These are phyloP conservation scores for Cryomyces minteri DNA, from an alignment of 495 filamentous ascomycete species.

Conservation along the genomic window DNA sequence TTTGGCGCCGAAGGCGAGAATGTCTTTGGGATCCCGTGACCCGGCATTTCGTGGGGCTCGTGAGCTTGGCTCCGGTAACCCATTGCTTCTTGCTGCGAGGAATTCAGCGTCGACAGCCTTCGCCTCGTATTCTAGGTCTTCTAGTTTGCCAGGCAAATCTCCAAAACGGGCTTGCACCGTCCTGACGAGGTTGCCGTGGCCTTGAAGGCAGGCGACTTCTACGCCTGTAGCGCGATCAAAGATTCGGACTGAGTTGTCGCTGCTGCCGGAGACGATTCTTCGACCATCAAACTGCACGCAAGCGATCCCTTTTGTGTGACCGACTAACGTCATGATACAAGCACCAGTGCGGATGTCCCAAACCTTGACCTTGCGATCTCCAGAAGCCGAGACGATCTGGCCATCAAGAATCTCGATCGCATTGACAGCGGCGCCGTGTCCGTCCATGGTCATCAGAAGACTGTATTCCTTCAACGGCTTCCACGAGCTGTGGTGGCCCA, in stretches of 20 bases:
- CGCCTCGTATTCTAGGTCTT: slow-evolving; percentile 53
- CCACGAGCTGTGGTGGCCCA: slow-evolving; percentile 24
- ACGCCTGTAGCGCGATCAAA: slow-evolving; percentile 71
- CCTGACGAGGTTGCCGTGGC: slow-evolving; percentile 69
- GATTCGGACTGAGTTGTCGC: slow-evolving; percentile 85
- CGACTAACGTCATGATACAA: slow-evolving; percentile 57
- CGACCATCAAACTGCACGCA: slow-evolving; percentile 96
- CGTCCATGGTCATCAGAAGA: slow-evolving; percentile 59
- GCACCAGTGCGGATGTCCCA: slow-evolving; percentile 76
- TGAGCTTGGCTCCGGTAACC: slow-evolving; percentile 6
- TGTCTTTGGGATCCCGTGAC: slow-evolving; percentile 53
- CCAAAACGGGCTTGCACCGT: slow-evolving; percentile 90
- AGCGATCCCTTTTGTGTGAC: slow-evolving; percentile 89
- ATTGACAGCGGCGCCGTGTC: slow-evolving; percentile 85
- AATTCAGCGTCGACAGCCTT: slow-evolving; percentile 51
- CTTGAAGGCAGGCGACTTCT: slow-evolving; percentile 70
- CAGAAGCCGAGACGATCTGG: slow-evolving; percentile 84
- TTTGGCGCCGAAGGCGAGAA: slow-evolving; percentile 60
- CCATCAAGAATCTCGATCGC: slow-evolving; percentile 78
- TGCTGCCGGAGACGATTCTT: slow-evolving; percentile 90
- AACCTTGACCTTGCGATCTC: slow-evolving; percentile 77
- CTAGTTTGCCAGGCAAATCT: slow-evolving; percentile 61
- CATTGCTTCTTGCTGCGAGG: slow-evolving; percentile 4
- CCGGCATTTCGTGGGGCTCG: slow-evolving; percentile 41
- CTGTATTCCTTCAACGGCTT: slow-evolving; percentile 41